phyloP scores from a whole-genome alignment of 2,329 filamentous ascomycete species.

The Fusarium proliferatum region DNA sequence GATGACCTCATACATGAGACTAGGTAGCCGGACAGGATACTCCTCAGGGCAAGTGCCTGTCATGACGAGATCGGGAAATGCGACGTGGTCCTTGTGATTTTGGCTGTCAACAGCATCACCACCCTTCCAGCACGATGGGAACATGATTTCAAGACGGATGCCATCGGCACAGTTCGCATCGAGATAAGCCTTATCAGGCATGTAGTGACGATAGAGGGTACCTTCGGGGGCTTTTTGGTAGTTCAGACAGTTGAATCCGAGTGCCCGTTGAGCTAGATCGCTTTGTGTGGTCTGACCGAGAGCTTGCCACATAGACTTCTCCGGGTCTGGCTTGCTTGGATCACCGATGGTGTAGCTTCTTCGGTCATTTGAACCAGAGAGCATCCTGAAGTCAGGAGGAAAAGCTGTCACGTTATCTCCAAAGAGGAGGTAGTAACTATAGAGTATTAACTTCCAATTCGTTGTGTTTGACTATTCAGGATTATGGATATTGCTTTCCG shows the following conservation, averaged over 20 bases:
- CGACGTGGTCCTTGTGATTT: conserved; percentile 74
- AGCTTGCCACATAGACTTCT: conserved; percentile 76
- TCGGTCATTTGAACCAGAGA: conserved; percentile 76
- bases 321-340: conserved; percentile 70
- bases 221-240: conserved; percentile 74
- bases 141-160: conserved; percentile 84
- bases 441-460: conserved; percentile 7
- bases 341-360: conserved; percentile 78
- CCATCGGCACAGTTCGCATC: conserved; percentile 87
- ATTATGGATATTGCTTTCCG: neutral
- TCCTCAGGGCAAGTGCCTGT: conserved; percentile 78
- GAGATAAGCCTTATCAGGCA: conserved; percentile 83
- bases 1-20: conserved; percentile 88
- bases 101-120: conserved; percentile 66
- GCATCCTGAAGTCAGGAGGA: conserved; percentile 81
- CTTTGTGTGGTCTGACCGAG: conserved; percentile 73
- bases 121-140: conserved; percentile 91
- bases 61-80: conserved; percentile 82
- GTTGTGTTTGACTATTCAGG: neutral
- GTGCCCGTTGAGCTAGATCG: conserved; percentile 79
- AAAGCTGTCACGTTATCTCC: conserved; percentile 76
- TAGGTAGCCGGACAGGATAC: conserved; percentile 75
- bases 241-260: conserved; percentile 97
- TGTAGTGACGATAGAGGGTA: conserved; percentile 81
- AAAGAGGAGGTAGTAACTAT: conserved; percentile 86